Percentiles rank a stretch among this genome's conserved stretches.
Conservation (phyloP, 2,329 filamentous ascomycete genomes). For the Penicillium brevicompactum region DNA sequence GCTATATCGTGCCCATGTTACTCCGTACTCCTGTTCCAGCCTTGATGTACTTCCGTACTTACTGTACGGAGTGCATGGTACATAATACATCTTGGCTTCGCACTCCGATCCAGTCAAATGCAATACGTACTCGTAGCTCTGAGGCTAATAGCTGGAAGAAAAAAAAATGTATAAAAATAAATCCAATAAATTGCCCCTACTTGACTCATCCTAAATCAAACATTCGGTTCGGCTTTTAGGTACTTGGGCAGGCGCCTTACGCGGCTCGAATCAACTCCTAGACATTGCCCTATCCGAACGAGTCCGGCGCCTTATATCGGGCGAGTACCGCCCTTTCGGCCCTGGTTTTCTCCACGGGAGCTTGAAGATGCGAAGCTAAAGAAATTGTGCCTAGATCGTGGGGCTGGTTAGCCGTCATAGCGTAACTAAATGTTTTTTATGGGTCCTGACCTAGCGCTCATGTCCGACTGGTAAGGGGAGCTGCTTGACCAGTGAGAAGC, state of each 20-base stretch:
- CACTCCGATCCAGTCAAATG: slow-evolving; percentile 20
- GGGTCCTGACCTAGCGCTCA: slow-evolving; percentile 10
- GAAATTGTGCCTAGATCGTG: slow-evolving; percentile 23
- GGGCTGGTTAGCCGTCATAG: slow-evolving; percentile 1
- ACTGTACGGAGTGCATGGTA: too few relatives aligned
- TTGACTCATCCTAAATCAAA: slow-evolving; percentile 8
- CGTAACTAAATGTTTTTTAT: background rate
- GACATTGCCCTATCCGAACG: slow-evolving; percentile 11
- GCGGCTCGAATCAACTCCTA: slow-evolving; percentile 11
- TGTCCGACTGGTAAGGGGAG: slow-evolving; percentile 8
- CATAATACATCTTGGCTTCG: background rate
- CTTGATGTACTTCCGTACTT: slow-evolving; percentile 1
- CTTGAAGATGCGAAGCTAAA: slow-evolving; percentile 17
- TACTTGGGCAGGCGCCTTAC: slow-evolving; percentile 4
- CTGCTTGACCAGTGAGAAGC: slow-evolving; percentile 1
- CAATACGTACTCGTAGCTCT: background rate
- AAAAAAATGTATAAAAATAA: too few relatives aligned
- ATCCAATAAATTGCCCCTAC: background rate
- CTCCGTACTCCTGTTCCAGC: slow-evolving; percentile 4
- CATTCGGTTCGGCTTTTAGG: slow-evolving; percentile 5
- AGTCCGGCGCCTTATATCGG: slow-evolving; percentile 15
- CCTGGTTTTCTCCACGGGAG: background rate
- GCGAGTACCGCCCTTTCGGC: slow-evolving; percentile 14
- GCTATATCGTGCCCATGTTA: background rate
- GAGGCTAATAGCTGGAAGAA: slow-evolving; percentile 1